Percentiles rank a stretch among this genome's conserved stretches.
Evolutionary conservation across 2,329 filamentous ascomycete species (phyloP).

Genomic region (Malbranchea zuffiana): DNA sequence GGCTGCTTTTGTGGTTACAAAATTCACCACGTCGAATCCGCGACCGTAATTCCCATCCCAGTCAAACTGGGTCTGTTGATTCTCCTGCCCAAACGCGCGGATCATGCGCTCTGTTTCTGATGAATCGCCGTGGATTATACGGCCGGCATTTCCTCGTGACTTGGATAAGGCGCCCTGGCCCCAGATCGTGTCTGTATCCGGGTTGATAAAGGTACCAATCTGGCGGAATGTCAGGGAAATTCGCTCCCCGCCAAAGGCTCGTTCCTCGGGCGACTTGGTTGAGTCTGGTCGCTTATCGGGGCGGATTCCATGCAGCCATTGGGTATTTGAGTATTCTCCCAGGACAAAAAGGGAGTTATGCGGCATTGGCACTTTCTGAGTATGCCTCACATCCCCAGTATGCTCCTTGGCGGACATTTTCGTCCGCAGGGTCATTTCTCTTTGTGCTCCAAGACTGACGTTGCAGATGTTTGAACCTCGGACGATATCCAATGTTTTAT

Average conservation of each 20-base stretch:
- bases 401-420: constrained; percentile 37
- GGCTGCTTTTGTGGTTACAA: constrained; percentile 29
- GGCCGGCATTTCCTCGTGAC: constrained; percentile 45
- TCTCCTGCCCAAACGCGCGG: constrained; percentile 73
- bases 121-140: constrained; percentile 59
- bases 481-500: constrained; percentile 89
- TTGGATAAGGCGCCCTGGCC: constrained; percentile 78
- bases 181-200: constrained; percentile 62
- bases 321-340: constrained; percentile 67
- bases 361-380: constrained; percentile 61
- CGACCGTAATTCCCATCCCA: constrained; percentile 66
- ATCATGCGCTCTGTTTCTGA: constrained; percentile 56
- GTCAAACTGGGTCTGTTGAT: constrained; percentile 57
- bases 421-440: constrained; percentile 79
- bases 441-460: constrained; percentile 80
- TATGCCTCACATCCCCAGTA: constrained; percentile 40
- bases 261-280: constrained; percentile 60
- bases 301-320: constrained; percentile 87
- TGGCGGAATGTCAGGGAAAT: constrained; percentile 86
- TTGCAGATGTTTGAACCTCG: constrained; percentile 78
- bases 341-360: constrained; percentile 85
- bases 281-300: constrained; percentile 63
- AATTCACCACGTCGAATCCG: constrained; percentile 66
- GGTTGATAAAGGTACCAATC: constrained; percentile 74
- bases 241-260: constrained; percentile 61